These are phyloP conservation scores for Chlorophyllum brunneum DNA, from an alignment of 768 basidiomycete genomes.

Conservation along the genomic window DNA sequence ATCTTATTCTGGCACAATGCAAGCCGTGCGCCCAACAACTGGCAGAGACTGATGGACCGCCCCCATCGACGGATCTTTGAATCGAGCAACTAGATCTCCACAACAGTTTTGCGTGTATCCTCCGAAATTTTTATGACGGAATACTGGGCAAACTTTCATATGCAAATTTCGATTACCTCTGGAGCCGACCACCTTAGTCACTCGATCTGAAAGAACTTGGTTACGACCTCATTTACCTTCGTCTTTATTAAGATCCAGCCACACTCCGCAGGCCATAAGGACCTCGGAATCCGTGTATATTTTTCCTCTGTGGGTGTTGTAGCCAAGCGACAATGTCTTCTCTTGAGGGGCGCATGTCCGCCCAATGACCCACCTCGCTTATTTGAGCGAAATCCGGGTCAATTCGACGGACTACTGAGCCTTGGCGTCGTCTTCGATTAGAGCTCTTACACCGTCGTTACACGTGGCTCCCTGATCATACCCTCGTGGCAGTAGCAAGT, in stretches of 20 bases:
- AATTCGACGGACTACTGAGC: too few relatives aligned
- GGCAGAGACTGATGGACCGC: too few relatives aligned
- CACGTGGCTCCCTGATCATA: constrained; percentile 10
- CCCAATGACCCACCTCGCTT: neutral
- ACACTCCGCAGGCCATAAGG: too few relatives aligned
- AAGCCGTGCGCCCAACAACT: too few relatives aligned
- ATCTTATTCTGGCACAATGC: too few relatives aligned
- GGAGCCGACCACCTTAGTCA: neutral
- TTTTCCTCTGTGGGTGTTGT: neutral
- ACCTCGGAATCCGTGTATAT: constrained; percentile 10
- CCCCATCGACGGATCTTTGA: too few relatives aligned
- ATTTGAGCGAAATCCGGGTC: neutral
- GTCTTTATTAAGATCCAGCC: neutral
- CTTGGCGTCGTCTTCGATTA: too few relatives aligned
- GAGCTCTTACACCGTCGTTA: constrained; percentile 4
- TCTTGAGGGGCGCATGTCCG: neutral
- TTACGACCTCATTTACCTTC: constrained; percentile 1
- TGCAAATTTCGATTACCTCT: neutral
- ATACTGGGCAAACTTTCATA: neutral
- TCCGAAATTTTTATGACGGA: neutral
- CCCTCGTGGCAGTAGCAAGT: constrained; percentile 12
- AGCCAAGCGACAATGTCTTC: neutral
- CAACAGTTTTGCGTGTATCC: neutral
- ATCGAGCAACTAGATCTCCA: too few relatives aligned
- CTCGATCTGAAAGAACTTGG: neutral